These are phyloP conservation scores for Clonostachys chloroleuca DNA, from an alignment of 2,329 filamentous ascomycete species.

Conservation along the genomic window DNA sequence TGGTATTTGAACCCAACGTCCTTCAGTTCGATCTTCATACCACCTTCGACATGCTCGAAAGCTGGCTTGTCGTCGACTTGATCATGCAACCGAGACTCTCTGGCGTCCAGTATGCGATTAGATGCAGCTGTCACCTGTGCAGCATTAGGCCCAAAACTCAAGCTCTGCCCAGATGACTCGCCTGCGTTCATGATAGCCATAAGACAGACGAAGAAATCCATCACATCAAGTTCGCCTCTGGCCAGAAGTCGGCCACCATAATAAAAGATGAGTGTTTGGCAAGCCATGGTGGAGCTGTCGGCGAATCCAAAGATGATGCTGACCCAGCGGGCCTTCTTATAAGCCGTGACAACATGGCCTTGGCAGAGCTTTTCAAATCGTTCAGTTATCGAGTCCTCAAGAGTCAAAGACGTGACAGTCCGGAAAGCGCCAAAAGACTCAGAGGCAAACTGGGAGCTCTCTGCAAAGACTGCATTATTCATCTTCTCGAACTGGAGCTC, in stretches of 20 bases:
- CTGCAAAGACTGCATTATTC: conserved; percentile 63
- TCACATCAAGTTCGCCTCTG: conserved; percentile 37
- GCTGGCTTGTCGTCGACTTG: conserved; percentile 41
- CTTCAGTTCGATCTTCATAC: conserved; percentile 51
- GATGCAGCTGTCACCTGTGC: conserved; percentile 55
- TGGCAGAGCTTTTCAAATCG: conserved; percentile 57
- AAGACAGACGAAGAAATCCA: conserved; percentile 53
- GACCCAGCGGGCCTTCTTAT: conserved; percentile 55
- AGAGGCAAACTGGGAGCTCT: conserved; percentile 70
- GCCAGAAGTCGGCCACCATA: conserved; percentile 59
- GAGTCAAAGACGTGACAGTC: conserved; percentile 65
- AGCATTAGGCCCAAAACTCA: conserved; percentile 62
- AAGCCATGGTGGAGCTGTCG: conserved; percentile 60
- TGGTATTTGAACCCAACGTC: conserved; percentile 59
- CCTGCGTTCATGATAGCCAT: conserved; percentile 65
- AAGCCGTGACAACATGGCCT: conserved; percentile 55
- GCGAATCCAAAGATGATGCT: conserved; percentile 65
- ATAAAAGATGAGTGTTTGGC: conserved; percentile 63
- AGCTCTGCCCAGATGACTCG: conserved; percentile 62
- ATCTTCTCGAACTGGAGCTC: conserved; percentile 66
- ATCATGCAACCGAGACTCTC: conserved; percentile 32
- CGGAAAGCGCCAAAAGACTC: conserved; percentile 72
- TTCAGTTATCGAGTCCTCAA: conserved; percentile 60
- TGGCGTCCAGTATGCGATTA: conserved; percentile 52
- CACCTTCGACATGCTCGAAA: conserved; percentile 35